phyloP scores from a whole-genome alignment of 257 asterid species.

The Lycium barbarum region DNA sequence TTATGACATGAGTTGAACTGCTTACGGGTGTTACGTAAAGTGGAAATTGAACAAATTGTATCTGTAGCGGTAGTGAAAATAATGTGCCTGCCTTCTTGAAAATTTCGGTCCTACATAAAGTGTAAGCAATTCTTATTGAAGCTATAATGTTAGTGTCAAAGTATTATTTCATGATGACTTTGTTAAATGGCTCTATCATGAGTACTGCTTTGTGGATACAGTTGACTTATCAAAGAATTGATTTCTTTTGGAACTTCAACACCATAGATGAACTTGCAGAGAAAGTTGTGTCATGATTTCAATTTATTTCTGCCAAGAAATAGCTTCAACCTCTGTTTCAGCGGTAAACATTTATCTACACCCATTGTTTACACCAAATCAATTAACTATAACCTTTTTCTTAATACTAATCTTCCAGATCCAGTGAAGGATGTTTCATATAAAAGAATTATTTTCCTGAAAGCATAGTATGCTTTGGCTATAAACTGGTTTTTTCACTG shows the following conservation, averaged over 20 bases:
- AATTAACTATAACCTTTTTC: too few species aligned
- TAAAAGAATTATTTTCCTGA: too few species aligned
- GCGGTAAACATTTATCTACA: too few species aligned
- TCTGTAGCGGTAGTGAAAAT: conserved; percentile 6
- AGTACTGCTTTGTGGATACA: neutral
- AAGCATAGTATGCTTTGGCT: too few species aligned
- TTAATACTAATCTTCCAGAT: too few species aligned
- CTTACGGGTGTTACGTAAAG: conserved; percentile 28
- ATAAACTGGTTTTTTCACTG: too few species aligned
- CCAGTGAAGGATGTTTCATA: too few species aligned
- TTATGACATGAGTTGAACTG: conserved; percentile 33
- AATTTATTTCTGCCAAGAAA: too few species aligned
- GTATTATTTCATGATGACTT: neutral
- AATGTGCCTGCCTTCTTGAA: neutral
- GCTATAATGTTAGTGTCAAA: neutral
- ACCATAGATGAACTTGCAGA: neutral
- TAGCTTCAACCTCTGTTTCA: too few species aligned
- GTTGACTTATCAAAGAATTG: neutral
- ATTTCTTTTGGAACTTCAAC: neutral
- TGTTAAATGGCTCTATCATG: neutral
- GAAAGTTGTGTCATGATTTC: neutral
- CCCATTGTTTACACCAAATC: too few species aligned
- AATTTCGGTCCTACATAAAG: neutral
- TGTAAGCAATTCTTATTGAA: conserved; percentile 16
- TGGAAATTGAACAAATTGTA: neutral